phyloP scores from a whole-genome alignment of 2,329 filamentous ascomycete species.

The Diaporthe humulicola region DNA sequence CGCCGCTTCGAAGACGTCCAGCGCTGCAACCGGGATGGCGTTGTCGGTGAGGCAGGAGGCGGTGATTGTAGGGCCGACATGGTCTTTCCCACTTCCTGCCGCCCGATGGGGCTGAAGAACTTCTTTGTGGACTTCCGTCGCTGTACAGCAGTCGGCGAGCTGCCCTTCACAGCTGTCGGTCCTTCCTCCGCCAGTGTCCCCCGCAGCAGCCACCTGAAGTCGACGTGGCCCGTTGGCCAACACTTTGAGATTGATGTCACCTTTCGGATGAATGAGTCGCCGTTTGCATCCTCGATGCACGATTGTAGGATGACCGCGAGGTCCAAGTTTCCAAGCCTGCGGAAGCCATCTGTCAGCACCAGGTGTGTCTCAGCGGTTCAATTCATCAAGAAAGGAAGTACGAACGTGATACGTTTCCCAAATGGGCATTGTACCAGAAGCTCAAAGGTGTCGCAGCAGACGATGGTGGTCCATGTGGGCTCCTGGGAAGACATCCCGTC shows the following conservation, averaged over 20 bases:
- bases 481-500: background rate
- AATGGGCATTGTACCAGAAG: slow-evolving; percentile 6
- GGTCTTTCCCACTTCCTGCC: background rate
- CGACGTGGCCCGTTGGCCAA: slow-evolving; percentile 12
- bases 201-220: slow-evolving; percentile 26
- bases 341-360: background rate
- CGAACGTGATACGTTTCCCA: slow-evolving; percentile 21
- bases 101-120: background rate
- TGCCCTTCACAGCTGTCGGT: background rate
- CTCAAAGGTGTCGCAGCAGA: slow-evolving; percentile 21
- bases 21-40: background rate
- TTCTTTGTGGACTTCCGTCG: background rate
- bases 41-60: background rate
- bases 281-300: slow-evolving; percentile 27
- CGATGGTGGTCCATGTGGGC: background rate
- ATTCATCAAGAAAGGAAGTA: background rate
- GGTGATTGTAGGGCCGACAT: background rate
- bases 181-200: background rate
- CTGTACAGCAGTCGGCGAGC: background rate
- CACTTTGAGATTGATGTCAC: slow-evolving; percentile 21
- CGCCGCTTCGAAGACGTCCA: background rate
- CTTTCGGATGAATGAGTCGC: background rate
- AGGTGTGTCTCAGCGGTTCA: background rate
- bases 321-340: slow-evolving; percentile 31
- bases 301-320: slow-evolving; percentile 1